These are phyloP conservation scores for Xylaria scruposa DNA, from an alignment of 495 filamentous ascomycete genomes.

Conservation along the genomic window DNA sequence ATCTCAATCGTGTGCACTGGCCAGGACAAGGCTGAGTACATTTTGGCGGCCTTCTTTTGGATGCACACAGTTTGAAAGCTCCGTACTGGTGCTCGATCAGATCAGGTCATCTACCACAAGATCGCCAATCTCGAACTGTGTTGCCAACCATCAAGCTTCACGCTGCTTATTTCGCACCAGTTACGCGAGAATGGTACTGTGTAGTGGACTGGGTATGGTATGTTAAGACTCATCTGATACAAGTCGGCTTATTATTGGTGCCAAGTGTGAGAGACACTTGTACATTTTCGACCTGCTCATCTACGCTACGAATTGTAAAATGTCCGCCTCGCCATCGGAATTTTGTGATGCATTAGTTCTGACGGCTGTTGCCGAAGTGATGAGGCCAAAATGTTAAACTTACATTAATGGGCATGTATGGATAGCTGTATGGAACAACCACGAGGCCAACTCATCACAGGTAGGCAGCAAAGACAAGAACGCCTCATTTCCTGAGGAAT, in stretches of 20 bases:
- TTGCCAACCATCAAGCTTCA: background rate
- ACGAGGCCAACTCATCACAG: background rate
- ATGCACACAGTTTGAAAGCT: background rate
- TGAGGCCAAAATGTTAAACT: background rate
- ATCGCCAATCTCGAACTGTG: background rate
- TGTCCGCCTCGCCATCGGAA: constrained; percentile 10
- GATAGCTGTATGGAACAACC: background rate
- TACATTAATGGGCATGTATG: background rate
- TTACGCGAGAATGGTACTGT: background rate
- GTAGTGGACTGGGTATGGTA: background rate
- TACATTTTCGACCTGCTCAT: background rate
- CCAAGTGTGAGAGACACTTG: background rate
- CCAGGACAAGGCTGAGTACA: constrained; percentile 15
- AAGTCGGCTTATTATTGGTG: background rate
- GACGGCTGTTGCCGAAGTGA: constrained; percentile 22
- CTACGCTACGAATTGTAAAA: background rate
- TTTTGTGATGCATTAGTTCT: background rate
- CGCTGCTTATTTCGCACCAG: background rate
- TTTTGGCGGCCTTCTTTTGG: background rate
- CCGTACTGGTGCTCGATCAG: constrained; percentile 6
- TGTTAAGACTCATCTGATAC: constrained; percentile 6
- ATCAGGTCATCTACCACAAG: constrained; percentile 6
- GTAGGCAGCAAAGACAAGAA: background rate
- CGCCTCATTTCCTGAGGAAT: constrained; percentile 22
- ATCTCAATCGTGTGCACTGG: background rate